Conservation (phyloP, 108 stramenopile species). For the Nitzschia palea region DNA sequence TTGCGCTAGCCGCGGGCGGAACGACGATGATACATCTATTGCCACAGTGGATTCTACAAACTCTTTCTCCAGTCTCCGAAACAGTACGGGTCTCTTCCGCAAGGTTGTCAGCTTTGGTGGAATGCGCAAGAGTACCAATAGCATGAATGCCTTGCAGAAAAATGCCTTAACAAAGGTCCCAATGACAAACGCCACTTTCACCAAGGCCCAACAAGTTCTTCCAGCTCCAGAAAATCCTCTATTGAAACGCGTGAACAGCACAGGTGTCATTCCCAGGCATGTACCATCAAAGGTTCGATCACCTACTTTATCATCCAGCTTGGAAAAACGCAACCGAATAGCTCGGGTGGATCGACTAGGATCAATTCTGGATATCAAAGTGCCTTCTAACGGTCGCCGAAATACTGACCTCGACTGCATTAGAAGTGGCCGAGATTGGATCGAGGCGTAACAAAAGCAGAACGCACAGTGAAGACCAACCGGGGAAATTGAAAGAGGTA, state of each 20-base stretch:
- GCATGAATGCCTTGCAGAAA: too few relatives aligned
- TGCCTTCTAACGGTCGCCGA: background rate
- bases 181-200: background rate
- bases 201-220: background rate
- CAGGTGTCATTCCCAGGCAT: too few relatives aligned
- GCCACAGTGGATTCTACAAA: background rate
- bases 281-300: too few relatives aligned
- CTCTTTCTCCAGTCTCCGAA: background rate
- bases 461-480: too few relatives aligned
- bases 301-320: too few relatives aligned
- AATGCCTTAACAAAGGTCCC: background rate
- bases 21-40: background rate
- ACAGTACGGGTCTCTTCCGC: background rate
- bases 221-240: background rate
- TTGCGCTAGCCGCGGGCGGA: background rate
- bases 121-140: background rate
- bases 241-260: background rate
- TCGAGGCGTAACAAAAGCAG: background rate
- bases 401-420: background rate
- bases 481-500: too few relatives aligned
- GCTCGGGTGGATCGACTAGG: background rate
- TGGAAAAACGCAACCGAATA: background rate
- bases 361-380: background rate
- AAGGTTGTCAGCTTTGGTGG: background rate
- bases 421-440: background rate